Base-by-base conservation (phyloP, 2,329 filamentous ascomycete species). In the Blastomyces gilchristii region DNA sequence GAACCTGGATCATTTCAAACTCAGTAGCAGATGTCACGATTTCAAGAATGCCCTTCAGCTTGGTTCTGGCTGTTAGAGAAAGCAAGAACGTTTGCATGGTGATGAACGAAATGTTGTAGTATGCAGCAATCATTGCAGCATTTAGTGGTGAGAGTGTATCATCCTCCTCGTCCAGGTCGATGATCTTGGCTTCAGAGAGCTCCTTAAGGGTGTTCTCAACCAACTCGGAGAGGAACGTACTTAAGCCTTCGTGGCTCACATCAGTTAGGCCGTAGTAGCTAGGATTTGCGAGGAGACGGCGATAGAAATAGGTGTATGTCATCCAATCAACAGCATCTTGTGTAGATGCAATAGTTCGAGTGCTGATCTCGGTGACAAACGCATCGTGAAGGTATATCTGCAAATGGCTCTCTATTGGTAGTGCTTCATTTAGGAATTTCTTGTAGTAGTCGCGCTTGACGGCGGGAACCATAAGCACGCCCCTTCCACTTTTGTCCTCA, bases 91-190 rank as follows among this genome's bases (percentile, higher is more conserved):
- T 99, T 78, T 99, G 93, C 92, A 99, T 99, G 2, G 94, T 99
- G 75, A 96, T 90, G 78, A 97, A 97, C 6, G 93, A 97, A 72
- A 99, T 96, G 77, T 97, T 97, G 83, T 99, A 99, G 81, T 99
- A 97, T 1, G 94, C 91, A 11, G 90, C 91, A 72, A 99, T 97
- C 90, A 97, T 97, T 68, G 94, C 94, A 2, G 93, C 89, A 75
- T 99, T 97, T 70, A 96, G 85, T 16, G 94, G 92, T 22, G 89
- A 84, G 54, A 97, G 87, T 0, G 87, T 87, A 70, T 96, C 93
- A 72, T 97, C 93, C 59, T 95, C 91, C 72, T 96, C 92, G 67
- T 97, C 93, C 58, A 96, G 84, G 69, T 97, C 92, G 68, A 99
- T 91, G 67, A 99, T 93, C 81, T 95, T 96, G 45, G 91, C 92